phyloP scores from a whole-genome alignment of 148 eudicot genomes.

The Diospyros lotus region DNA sequence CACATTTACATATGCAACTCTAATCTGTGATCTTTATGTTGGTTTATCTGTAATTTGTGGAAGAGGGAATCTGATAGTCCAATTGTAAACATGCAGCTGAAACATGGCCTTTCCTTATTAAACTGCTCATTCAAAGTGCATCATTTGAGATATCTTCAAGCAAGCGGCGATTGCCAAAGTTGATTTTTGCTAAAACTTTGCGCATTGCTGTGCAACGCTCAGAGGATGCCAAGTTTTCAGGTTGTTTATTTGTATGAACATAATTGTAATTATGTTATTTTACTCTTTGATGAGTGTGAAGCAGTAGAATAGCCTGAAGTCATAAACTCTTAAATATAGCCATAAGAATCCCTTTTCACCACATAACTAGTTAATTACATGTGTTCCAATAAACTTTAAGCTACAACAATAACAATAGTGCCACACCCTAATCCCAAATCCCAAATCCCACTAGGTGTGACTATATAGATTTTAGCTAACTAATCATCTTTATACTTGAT shows the following conservation, averaged over 20 bases:
- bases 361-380: neutral
- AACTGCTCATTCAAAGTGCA: slow-evolving; percentile 56
- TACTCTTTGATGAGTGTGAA: neutral
- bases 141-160: slow-evolving; percentile 64
- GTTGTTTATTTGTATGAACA: slow-evolving; percentile 24
- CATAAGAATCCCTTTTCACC: neutral
- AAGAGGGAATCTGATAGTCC: slow-evolving; percentile 3
- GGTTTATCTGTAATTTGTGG: neutral
- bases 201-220: slow-evolving; percentile 73
- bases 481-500: too few species aligned
- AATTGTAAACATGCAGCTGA: slow-evolving; percentile 48
- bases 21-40: neutral
- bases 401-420: neutral
- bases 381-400: neutral
- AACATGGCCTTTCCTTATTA: slow-evolving; percentile 87
- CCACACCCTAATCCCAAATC: too few species aligned
- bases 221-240: slow-evolving; percentile 51
- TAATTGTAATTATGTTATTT: neutral
- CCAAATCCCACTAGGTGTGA: too few species aligned
- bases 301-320: neutral
- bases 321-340: neutral
- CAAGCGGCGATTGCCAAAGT: slow-evolving; percentile 73
- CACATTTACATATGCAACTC: neutral
- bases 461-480: too few species aligned
- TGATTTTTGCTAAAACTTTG: slow-evolving; percentile 77